Base-by-base conservation (phyloP, 306 rosid species). In the Bauhinia variegata region DNA sequence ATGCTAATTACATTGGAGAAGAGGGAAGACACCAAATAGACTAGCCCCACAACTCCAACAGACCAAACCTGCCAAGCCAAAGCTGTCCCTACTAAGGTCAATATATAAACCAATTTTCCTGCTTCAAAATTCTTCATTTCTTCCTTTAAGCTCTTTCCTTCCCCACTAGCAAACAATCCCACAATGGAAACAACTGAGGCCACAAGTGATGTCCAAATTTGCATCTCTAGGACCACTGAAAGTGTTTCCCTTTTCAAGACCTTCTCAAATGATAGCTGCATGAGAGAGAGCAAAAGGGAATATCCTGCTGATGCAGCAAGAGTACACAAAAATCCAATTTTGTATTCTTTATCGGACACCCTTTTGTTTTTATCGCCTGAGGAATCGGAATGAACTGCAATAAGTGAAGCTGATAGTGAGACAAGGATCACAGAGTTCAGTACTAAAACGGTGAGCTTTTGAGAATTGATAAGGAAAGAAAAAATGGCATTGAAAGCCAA, bases 1-100 rank as follows among this genome's bases (percentile, higher is more conserved):
- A 90, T 89, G 66, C 96, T 86, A 41, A 89, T 83, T 13, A 85
- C 87, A 56, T 89, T 86, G 9, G 96, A 89, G 83, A 89, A 89
- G 17, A 89, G 78, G 13, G 92, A 82, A 52, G 90, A 82, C 17
- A 82, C 96, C 51, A 82, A 66, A 36, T 80, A 89, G 57, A 89
- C 80, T 60, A 89, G 73, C 10, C 88, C 87, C 54, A 89, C 84
- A 12, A 84, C 85, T 44, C 90, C 92, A 57, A 89, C 87, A 8
- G 87, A 76, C 73, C 83, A 86, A 43, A 83, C 66, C 67, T 89
- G 90, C 92, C 92, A 89, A 62, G 85, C 77, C 70, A 89, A 67
- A 0, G 88, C 84, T 10, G 84, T 70, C 70, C 82, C 75, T 44
- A 80, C 83, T 71, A 86, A 68, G 11, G 83, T 82, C 83, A 76